Conservation (phyloP, 306 rosid species). For the Vigna trinervia region DNA sequence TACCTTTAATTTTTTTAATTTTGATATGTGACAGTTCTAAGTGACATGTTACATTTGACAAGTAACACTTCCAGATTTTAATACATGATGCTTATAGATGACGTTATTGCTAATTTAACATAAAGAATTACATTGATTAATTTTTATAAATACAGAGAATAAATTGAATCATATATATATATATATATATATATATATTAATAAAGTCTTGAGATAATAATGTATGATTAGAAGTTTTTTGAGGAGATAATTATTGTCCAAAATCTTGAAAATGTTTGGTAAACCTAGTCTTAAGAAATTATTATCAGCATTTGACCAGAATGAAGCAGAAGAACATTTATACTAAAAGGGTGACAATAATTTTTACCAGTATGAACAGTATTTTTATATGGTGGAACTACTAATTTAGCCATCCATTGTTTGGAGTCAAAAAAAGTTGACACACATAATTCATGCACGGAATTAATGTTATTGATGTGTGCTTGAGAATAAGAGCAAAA, state of each 20-base stretch:
- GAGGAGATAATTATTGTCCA: neutral
- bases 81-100: no score
- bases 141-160: no score
- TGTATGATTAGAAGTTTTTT: neutral
- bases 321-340: neutral
- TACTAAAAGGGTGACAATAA: constrained; percentile 19
- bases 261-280: neutral
- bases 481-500: constrained; percentile 37
- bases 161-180: no score
- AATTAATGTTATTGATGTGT: constrained; percentile 29
- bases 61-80: no score
- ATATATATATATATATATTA: no score
- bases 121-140: no score
- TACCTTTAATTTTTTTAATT: no score
- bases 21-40: no score
- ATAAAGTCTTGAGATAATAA: neutral
- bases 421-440: constrained; percentile 38
- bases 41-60: no score
- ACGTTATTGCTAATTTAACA: no score
- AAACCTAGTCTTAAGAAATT: neutral
- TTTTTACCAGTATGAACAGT: neutral
- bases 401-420: constrained; percentile 31
- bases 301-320: neutral
- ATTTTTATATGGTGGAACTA: constrained; percentile 20
- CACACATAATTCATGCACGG: constrained; percentile 29